Conservation (phyloP, 805 yeast species). For the Barnettozyma populi region DNA sequence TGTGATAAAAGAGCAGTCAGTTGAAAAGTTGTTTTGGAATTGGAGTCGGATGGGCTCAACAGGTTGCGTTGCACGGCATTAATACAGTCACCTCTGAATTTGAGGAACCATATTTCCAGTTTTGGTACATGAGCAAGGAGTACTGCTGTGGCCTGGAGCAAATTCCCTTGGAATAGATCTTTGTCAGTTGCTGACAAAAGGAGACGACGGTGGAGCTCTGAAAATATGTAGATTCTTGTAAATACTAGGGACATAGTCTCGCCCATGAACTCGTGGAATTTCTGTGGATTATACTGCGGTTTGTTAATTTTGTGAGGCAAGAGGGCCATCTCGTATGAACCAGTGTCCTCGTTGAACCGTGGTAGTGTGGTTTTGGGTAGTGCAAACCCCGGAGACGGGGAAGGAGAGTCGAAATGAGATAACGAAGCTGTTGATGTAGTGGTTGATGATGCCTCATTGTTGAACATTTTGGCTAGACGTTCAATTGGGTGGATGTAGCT, state of each 20-base stretch:
- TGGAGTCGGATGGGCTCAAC: conserved; percentile 13
- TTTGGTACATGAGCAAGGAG: conserved; percentile 6
- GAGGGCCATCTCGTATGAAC: conserved; percentile 6
- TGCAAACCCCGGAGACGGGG: neutral
- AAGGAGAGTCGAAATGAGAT: neutral
- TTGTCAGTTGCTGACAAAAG: neutral
- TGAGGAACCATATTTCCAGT: conserved; percentile 8
- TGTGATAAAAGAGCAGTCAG: conserved; percentile 9
- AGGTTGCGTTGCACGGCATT: conserved; percentile 7
- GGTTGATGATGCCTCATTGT: neutral
- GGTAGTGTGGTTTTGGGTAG: neutral
- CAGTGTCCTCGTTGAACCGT: neutral
- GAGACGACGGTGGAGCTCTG: conserved; percentile 7
- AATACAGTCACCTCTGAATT: conserved; percentile 16
- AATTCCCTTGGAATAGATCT: conserved; percentile 10
- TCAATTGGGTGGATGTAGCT: conserved; percentile 9
- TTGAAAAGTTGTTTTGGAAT: conserved; percentile 9
- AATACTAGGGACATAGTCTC: conserved; percentile 15
- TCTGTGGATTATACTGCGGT: conserved; percentile 10
- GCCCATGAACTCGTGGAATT: conserved; percentile 14
- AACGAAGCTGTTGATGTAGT: neutral
- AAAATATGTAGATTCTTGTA: conserved; percentile 12
- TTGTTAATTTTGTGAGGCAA: conserved; percentile 9
- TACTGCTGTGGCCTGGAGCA: conserved; percentile 15
- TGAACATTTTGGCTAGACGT: neutral